Percentiles rank a stretch among this genome's conserved stretches.
Conservation (phyloP, 1,139 yeast species). For the Wickerhamomyces sp. region DNA sequence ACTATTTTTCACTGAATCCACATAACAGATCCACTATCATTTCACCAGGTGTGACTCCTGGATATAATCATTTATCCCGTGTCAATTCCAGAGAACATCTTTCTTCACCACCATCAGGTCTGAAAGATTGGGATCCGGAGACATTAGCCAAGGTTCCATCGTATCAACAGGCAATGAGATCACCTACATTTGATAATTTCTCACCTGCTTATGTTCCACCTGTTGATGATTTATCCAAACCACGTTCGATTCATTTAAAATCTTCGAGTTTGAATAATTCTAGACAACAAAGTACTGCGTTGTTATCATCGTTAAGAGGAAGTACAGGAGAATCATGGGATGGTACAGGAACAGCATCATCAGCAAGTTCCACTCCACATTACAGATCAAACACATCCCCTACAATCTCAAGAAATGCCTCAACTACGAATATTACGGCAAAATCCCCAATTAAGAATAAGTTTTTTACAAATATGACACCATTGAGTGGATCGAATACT, state of each 20-base stretch:
- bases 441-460: conserved; percentile 14
- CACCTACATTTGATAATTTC: conserved; percentile 41
- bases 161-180: conserved; percentile 66
- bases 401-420: conserved; percentile 16
- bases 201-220: conserved; percentile 62
- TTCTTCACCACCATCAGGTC: conserved; percentile 1
- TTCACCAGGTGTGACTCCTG: conserved; percentile 48
- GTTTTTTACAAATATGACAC: conserved; percentile 15
- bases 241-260: conserved; percentile 22
- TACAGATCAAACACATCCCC: conserved; percentile 16
- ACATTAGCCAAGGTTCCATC: conserved; percentile 72
- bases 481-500: conserved; percentile 9
- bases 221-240: conserved; percentile 18
- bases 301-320: conserved; percentile 18
- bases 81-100: conserved; percentile 36
- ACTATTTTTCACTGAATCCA: conserved; percentile 19
- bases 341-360: too few species aligned
- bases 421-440: conserved; percentile 7
- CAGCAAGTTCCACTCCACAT: conserved; percentile 3
- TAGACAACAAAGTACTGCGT: conserved; percentile 22
- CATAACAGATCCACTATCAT: conserved; percentile 22
- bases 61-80: conserved; percentile 52
- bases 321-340: too few species aligned
- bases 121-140: conserved; percentile 36
- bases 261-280: conserved; percentile 21